A percentile compares a stretch with the other conserved stretches of the same genome.
Conservation (phyloP, 306 rosid genomes). For the Trifolium pratense region DNA sequence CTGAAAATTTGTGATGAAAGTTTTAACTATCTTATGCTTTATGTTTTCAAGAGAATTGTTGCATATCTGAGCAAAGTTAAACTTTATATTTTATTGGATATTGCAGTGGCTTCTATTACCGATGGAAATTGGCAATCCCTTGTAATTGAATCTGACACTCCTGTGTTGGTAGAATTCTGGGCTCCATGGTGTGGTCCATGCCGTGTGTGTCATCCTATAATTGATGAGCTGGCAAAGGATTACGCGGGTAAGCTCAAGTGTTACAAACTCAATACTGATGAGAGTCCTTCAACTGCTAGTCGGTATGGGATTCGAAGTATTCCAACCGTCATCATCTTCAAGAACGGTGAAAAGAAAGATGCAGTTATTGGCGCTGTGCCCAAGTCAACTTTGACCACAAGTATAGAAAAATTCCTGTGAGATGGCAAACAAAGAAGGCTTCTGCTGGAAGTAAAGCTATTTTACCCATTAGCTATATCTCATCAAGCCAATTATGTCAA, state of each 20-base stretch:
- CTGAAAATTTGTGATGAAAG: conserved; percentile 15
- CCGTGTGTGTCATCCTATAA: conserved; percentile 92
- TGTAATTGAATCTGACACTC: conserved; percentile 61
- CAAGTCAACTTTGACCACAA: conserved; percentile 71
- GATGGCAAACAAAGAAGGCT: conserved; percentile 44
- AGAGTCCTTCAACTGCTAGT: conserved; percentile 67
- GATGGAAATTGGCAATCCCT: conserved; percentile 74
- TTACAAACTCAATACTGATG: conserved; percentile 85
- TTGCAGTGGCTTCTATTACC: conserved; percentile 66
- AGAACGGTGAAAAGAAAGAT: conserved; percentile 83
- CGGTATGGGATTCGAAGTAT: conserved; percentile 86
- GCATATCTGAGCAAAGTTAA: conserved; percentile 13
- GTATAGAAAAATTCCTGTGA: conserved; percentile 86
- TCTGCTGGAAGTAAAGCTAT: conserved; percentile 48
- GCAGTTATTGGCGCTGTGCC: conserved; percentile 88
- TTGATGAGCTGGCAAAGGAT: conserved; percentile 72
- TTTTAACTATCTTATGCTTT: conserved; percentile 13
- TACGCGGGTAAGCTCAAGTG: conserved; percentile 80
- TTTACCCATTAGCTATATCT: conserved; percentile 45
- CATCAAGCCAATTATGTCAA: conserved; percentile 40
- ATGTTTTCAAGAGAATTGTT: conserved; percentile 15
- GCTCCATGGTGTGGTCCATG: conserved; percentile 99
- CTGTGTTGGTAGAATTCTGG: conserved; percentile 96
- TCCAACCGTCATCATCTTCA: conserved; percentile 85
- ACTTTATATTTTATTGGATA: conserved; percentile 31